phyloP scores from a whole-genome alignment of 495 filamentous ascomycete genomes.

The Penicillium herquei region DNA sequence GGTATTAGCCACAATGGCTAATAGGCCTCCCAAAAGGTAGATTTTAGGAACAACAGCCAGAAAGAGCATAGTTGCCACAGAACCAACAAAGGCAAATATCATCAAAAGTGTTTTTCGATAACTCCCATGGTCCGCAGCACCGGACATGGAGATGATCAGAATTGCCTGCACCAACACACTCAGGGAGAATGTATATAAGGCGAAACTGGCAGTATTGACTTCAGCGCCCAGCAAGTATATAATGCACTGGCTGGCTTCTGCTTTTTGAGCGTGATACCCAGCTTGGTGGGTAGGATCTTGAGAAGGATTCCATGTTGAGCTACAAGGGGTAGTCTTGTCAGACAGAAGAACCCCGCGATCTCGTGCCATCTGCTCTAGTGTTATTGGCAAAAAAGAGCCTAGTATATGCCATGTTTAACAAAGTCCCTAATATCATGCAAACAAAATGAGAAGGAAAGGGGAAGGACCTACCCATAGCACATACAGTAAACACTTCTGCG shows the following conservation, averaged over 20 bases:
- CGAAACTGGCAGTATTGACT: slow-evolving; percentile 95
- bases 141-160: slow-evolving; percentile 91
- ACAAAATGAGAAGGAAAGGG: slow-evolving; percentile 1
- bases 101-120: slow-evolving; percentile 88
- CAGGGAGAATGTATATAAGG: slow-evolving; percentile 95
- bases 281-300: slow-evolving; percentile 18
- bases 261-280: slow-evolving; percentile 27
- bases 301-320: slow-evolving; percentile 40
- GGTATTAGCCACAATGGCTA: slow-evolving; percentile 87
- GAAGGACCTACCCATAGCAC: slow-evolving; percentile 66
- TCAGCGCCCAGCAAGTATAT: slow-evolving; percentile 78
- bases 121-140: slow-evolving; percentile 91
- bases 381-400: slow-evolving; percentile 97
- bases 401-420: slow-evolving; percentile 2
- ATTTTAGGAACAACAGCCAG: slow-evolving; percentile 69
- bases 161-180: slow-evolving; percentile 87
- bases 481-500: slow-evolving; percentile 96
- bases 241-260: slow-evolving; percentile 68
- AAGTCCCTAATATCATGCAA: not conserved
- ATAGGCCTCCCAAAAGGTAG: slow-evolving; percentile 75
- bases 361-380: slow-evolving; percentile 87
- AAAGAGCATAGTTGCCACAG: slow-evolving; percentile 84
- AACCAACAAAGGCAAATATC: slow-evolving; percentile 76
- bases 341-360: slow-evolving; percentile 82
- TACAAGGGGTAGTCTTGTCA: slow-evolving; percentile 72